These are phyloP conservation scores for Gilbertella persicaria DNA, from an alignment of 371 early-diverging fungal genomes.

Conservation along the genomic window DNA sequence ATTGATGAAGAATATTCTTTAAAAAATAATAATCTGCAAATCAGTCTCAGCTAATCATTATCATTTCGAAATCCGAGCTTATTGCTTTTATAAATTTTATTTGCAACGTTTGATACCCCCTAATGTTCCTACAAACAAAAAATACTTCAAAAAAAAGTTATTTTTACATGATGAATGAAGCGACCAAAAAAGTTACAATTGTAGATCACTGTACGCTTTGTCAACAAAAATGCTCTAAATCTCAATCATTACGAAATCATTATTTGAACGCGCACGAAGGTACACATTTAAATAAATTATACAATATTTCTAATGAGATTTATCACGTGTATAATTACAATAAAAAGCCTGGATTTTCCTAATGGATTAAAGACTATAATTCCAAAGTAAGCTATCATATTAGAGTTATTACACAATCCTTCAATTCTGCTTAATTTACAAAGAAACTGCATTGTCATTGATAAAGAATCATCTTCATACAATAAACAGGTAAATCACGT, in stretches of 20 bases:
- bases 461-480: slow-evolving; percentile 8
- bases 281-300: slow-evolving; percentile 10
- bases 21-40: too few relatives aligned
- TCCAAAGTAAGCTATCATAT: slow-evolving; percentile 8
- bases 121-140: too few relatives aligned
- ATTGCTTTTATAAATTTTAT: too few relatives aligned
- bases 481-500: slow-evolving; percentile 11
- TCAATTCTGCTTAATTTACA: slow-evolving; percentile 11
- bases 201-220: slow-evolving; percentile 5
- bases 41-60: too few relatives aligned
- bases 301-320: slow-evolving; percentile 8
- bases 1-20: too few relatives aligned
- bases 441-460: slow-evolving; percentile 11
- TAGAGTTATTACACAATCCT: slow-evolving; percentile 8
- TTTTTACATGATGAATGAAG: slow-evolving; percentile 5
- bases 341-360: slow-evolving; percentile 5
- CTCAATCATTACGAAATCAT: slow-evolving; percentile 9
- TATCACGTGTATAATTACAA: slow-evolving; percentile 4
- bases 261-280: slow-evolving; percentile 8
- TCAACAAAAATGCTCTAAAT: slow-evolving; percentile 2
- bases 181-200: slow-evolving; percentile 1
- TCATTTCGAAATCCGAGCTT: too few relatives aligned
- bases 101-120: too few relatives aligned
- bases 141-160: slow-evolving; percentile 1
- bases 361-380: slow-evolving; percentile 8